Evolutionary conservation across 345 rosid species (phyloP), one percentile per base, ranked within the genome.

Genomic region (Durio zibethinus): DNA sequence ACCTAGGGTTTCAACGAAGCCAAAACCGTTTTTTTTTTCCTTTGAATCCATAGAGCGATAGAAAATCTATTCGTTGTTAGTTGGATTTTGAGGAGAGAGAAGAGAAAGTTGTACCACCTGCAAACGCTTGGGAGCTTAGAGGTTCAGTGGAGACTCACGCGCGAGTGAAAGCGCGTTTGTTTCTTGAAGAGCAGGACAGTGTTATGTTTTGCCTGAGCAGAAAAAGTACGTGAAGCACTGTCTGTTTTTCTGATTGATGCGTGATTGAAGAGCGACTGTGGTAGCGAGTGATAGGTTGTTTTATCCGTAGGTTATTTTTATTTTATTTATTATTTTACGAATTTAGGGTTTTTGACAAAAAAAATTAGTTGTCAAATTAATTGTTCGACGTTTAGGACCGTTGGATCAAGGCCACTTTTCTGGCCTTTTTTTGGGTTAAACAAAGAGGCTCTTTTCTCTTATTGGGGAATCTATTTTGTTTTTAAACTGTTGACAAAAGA

Each of bases 1-100:
- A 83, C 67, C 87, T 85, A 85, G 87, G 92, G 87, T 82, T 89
- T 78, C 27, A 76, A 79, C 42, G 77, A 78, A 63, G 59, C 84
- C 70, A 80, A 74, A 73, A 47, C 79, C 70, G 5, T 38, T 3
- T 4, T 10, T 36, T 36, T 20, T 35, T n/a, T 20, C 38, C 21
- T 73, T 36, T 0, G 82, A 82, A 81, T 80, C 86, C 77, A 54
- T 2, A 27, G 7, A 47, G 12, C 48, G 74, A 56, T 40, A 63
- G 45, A 48, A 45, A 52, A 25, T 56, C 40, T 35, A 21, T 77
- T 74, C 56, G 78, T 43, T 27, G 77, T 73, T 43, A 43, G 70
- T 72, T 79, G 65, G 77, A 20, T 80, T 54, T 76, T 61, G 29
- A 59, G 73, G 65, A 66, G 52, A 81, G 36, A 56, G 10, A 57